Base-by-base conservation (phyloP, 257 asterid species). In the Gardenia jasminoides region DNA sequence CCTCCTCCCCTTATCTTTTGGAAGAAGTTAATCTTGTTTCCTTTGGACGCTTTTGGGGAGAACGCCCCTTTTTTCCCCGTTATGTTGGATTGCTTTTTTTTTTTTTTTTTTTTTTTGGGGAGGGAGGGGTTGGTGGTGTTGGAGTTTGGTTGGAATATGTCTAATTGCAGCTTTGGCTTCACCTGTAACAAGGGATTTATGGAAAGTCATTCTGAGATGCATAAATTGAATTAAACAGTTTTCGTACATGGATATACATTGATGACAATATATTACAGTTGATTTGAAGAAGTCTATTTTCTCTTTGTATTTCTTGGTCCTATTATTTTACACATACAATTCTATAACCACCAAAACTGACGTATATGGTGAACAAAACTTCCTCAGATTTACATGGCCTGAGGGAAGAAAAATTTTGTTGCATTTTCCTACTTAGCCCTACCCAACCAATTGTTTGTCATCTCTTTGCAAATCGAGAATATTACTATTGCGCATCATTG, bases 401-500 rank as follows among this genome's bases (percentile, higher is more conserved):
- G 39, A 44, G 68, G 66, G 83, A 61, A 79, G 81, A 76, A 15
- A 16, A 30, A 59, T 48, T 47, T 30, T 1, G 31, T 61, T 54
- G 72, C 41, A 41, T 30, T 68, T 39, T 41, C 58, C 30, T 73
- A 69, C 73, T 36, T 70, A 4, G 30, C 28, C 52, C 16, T 68
- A 67, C n/a, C 73, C 80, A 13, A 36, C 44, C 43, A 72, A 44
- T 36, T 70, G 82, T 73, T 82, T 75, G 26, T 59, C 61, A 70
- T 76, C 50, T 59, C 56, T 56, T 66, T 67, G 82, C 81, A 61
- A 80, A 62, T 79, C 58, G 80, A 82, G 68, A 48, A 71, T 31
- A 69, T 67, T 13, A 30, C 43, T 64, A 65, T 67, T 44, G 33
- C 30, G 20, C 36, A 31, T 61, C 54, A 20, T 75, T 31, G 33